Evolutionary conservation across 2,329 filamentous ascomycete species (phyloP).

Genomic region (Clonostachys chloroleuca): DNA sequence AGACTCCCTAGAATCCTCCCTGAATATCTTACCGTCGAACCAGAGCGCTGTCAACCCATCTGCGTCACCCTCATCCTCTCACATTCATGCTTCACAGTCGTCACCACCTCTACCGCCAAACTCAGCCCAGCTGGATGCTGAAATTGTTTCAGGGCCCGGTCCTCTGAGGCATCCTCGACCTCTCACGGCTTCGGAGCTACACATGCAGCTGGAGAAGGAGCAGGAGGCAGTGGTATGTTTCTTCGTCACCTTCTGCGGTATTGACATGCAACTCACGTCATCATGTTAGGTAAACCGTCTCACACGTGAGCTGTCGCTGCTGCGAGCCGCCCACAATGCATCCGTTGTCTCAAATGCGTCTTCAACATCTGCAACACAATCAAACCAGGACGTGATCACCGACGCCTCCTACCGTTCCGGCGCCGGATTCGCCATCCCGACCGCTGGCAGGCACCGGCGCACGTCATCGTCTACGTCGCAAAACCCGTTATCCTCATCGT

Average conservation of each 20-base stretch:
- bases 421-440: conserved; percentile 53
- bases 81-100: conserved; percentile 12
- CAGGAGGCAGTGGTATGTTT: conserved; percentile 81
- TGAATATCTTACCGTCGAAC: conserved; percentile 55
- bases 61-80: conserved; percentile 18
- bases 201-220: conserved; percentile 87
- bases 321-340: conserved; percentile 68
- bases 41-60: conserved; percentile 41
- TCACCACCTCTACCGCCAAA: conserved; percentile 19
- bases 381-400: conserved; percentile 39
- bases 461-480: conserved; percentile 51
- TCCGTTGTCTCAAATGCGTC: conserved; percentile 64
- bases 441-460: conserved; percentile 49
- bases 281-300: conserved; percentile 76
- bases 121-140: conserved; percentile 20
- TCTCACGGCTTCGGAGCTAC: conserved; percentile 82
- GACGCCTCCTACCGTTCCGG: conserved; percentile 52
- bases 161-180: conserved; percentile 84
- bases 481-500: conserved; percentile 6
- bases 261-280: background rate
- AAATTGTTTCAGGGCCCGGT: conserved; percentile 55
- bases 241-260: background rate
- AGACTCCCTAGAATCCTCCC: conserved; percentile 30
- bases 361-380: conserved; percentile 51
- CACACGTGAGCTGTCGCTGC: conserved; percentile 78